Evolutionary conservation across 257 asterid genomes (phyloP), one percentile per base, ranked within the genome.

Genomic region (Jaltomata sinuosa): DNA sequence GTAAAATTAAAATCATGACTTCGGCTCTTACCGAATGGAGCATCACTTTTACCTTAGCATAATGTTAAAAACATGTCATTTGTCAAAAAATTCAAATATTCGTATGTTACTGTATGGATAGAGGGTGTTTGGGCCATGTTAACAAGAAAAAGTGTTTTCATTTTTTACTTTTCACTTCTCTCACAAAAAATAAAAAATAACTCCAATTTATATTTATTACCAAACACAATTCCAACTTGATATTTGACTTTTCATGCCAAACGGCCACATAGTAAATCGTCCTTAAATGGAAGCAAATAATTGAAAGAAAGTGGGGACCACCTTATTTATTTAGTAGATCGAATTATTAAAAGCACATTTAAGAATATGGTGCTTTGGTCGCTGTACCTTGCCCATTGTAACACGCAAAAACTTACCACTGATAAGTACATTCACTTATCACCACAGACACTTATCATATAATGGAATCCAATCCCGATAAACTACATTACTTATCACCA

Each of bases 401-500:
- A 25, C 80, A 42, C 80, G 36, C 80, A 27, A 76, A n/a, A 7
- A 76, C 61, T 49, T 27, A 49, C 62, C 15, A 4, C 27, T 47
- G 27, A 76, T 49, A 76, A 76, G 11, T 15, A 0, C 0, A 0
- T 0, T 0, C 0, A 49, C 42, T 0, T 76, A 76, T 76, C 45
- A 27, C 8, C 3, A 9, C 0, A 0, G 0, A 8, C 1, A 4
- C 29, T 68, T 68, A 34, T 68, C 77, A 11, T 34, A 34, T 31
- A 68, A 68, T 38, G 81, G 81, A 27, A 76, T 76, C 81, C 62
- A 47, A 76, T 45, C 0, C 1, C 10, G 42, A 76, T 76, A 29
- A 3, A 10, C 0, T 0, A 0, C 0, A 0, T 0, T 0, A 16
- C 16, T 49, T 76, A 47, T 47, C 42, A 47, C 25, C 36, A 61